Conservation (phyloP, 2,329 filamentous ascomycete genomes). For the Neonectria faginata region DNA sequence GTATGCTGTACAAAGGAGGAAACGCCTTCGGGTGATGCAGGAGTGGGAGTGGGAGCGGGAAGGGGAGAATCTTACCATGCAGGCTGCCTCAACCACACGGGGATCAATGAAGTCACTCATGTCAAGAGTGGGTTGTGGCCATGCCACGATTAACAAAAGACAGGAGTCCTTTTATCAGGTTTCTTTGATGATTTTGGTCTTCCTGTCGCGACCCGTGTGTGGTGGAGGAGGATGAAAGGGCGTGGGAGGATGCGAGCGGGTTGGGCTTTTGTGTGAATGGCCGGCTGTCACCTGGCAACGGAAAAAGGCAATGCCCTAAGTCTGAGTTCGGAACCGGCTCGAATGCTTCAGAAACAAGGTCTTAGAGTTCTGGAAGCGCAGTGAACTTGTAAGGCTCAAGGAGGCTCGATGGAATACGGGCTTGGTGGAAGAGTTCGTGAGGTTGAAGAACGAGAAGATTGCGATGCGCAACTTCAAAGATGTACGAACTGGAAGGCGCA, state of each 20-base stretch:
- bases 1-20: not conserved
- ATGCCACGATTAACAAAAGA: not conserved
- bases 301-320: not conserved
- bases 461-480: not conserved
- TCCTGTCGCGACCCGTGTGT: not conserved
- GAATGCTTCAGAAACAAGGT: not conserved
- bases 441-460: not conserved
- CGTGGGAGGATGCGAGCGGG: not conserved
- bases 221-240: constrained; percentile 10
- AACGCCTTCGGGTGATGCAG: not conserved
- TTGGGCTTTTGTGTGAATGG: constrained; percentile 5
- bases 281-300: constrained; percentile 5
- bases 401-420: too few relatives aligned
- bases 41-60: not conserved
- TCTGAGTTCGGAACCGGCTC: too few relatives aligned
- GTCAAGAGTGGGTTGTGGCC: not conserved
- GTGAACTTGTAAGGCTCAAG: not conserved
- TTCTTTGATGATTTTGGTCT: not conserved
- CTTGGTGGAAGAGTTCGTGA: not conserved
- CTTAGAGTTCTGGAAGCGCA: not conserved
- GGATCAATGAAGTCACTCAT: constrained; percentile 33
- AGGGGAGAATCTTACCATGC: constrained; percentile 35
- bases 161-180: not conserved
- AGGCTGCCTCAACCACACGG: constrained; percentile 19
- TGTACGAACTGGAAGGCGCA: not conserved